Base-by-base conservation (phyloP, 73 alveolate species). In the Durusdinium trenchii region DNA sequence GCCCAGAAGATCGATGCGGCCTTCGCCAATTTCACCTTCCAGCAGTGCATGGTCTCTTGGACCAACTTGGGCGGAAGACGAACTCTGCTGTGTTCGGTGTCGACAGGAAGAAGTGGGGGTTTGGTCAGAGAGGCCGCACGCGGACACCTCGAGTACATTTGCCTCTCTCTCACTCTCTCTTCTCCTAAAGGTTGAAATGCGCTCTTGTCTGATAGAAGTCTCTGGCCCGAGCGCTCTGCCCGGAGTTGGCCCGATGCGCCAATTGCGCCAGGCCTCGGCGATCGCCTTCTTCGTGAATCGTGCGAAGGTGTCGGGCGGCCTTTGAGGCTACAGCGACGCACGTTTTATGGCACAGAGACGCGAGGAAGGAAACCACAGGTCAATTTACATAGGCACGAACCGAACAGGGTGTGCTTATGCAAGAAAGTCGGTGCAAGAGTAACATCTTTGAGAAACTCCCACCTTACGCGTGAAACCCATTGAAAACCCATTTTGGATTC, bases 1-100 rank as follows among this genome's bases (percentile, higher is more conserved):
- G n/a, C 54, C 60, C 75, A 91, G 98, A 91, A 47, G 28, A 35
- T 46, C 32, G 98, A 91, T 28, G 98, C 90, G 1, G 98, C 98
- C 87, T 91, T 91, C 46, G 98, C 98, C 54, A 91, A 91, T 76
- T 91, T 47, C 46, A 71, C 98, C 61, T 91, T 91, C 23, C 98
- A 91, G 89, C 98, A 91, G 81, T 91, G 98, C 89, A 69, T 61
- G 1, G 98, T 18, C 30, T 23, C 96, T 46, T 57, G 98, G 86
- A 71, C 6, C n/a, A 46, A 14, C 42, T 28, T 0, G 6, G 6
- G 47, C 32, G 52, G 32, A 26, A 79, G 48, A 23, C 32, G n/a
- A n/a, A n/a, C n/a, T n/a, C n/a, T n/a, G n/a, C n/a, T n/a, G n/a
- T n/a, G n/a, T n/a, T n/a, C n/a, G n/a, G n/a, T n/a, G n/a, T n/a